Percentiles rank a stretch among this genome's conserved stretches.
Conservation (phyloP, 2,329 filamentous ascomycete species). For the Scedosporium minutisporum region DNA sequence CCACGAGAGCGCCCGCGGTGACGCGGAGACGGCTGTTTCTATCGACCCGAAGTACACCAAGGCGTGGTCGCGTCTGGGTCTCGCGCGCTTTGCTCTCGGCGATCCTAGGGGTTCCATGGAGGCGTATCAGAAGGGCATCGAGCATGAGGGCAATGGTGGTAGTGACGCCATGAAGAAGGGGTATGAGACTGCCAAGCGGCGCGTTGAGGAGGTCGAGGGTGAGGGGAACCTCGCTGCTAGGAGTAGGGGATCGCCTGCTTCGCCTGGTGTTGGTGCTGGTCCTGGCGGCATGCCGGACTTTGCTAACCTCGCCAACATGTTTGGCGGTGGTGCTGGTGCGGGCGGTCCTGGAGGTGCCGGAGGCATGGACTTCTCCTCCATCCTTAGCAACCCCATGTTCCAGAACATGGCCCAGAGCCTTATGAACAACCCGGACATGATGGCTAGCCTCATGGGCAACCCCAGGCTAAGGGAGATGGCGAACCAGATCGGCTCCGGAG, state of each 20-base stretch:
- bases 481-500: constrained; percentile 59
- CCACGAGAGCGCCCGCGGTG: constrained; percentile 72
- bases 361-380: constrained; percentile 76
- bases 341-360: constrained; percentile 57
- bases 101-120: constrained; percentile 90
- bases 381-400: constrained; percentile 99
- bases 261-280: constrained; percentile 38
- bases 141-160: constrained; percentile 86
- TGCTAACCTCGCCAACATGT: constrained; percentile 60
- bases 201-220: constrained; percentile 68
- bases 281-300: constrained; percentile 62
- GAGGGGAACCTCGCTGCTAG: constrained; percentile 31
- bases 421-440: constrained; percentile 92
- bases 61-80: constrained; percentile 87
- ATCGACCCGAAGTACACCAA: constrained; percentile 93
- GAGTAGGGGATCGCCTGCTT: constrained; percentile 39
- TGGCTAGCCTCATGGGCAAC: constrained; percentile 91
- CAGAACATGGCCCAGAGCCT: constrained; percentile 92
- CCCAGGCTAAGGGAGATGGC: constrained; percentile 83
- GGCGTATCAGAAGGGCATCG: constrained; percentile 86
- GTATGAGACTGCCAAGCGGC: constrained; percentile 82
- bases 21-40: constrained; percentile 83
- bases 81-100: constrained; percentile 83
- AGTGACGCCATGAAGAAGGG: constrained; percentile 97
- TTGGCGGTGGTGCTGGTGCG: constrained; percentile 45